Percentiles rank a stretch among this genome's conserved stretches.
These are phyloP conservation scores for Monsonia emarginata DNA, from an alignment of 441 rosid species.

Conservation along the genomic window DNA sequence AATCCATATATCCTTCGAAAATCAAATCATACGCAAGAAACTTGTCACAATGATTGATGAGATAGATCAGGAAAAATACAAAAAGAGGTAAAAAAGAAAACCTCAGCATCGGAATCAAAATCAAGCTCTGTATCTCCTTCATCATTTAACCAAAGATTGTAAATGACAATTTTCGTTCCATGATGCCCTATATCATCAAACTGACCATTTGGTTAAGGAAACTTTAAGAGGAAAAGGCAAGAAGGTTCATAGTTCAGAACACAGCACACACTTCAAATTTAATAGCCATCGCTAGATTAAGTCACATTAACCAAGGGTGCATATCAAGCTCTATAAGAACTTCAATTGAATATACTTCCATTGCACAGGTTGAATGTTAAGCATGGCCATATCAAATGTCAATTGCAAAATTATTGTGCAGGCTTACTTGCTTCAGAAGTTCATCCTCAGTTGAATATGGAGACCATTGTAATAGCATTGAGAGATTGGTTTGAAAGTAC, in stretches of 20 bases:
- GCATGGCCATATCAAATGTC: not conserved
- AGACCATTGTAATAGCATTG: slow-evolving; percentile 23
- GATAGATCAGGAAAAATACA: not conserved
- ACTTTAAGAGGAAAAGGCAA: not conserved
- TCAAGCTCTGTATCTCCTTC: slow-evolving; percentile 25
- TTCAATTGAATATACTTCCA: too few species aligned
- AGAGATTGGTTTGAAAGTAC: slow-evolving; percentile 10
- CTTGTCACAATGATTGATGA: slow-evolving; percentile 3
- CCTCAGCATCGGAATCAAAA: slow-evolving; percentile 25
- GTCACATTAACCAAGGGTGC: not conserved
- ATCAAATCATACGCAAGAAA: not conserved
- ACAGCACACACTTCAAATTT: not conserved
- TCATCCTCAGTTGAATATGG: slow-evolving; percentile 22
- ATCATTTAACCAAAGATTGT: slow-evolving; percentile 29
- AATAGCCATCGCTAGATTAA: not conserved
- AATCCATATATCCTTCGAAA: slow-evolving; percentile 23
- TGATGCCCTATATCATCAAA: slow-evolving; percentile 22
- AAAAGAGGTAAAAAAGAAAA: slow-evolving; percentile 3
- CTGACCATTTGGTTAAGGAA: slow-evolving; percentile 15
- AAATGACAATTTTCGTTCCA: slow-evolving; percentile 23
- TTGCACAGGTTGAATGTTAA: not conserved
- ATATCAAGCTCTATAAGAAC: not conserved
- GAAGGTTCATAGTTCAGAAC: not conserved
- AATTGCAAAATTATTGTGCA: not conserved
- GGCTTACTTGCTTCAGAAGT: slow-evolving; percentile 24